Base-by-base conservation (phyloP, 768 basidiomycete genomes). In the Agrocybe pediades region DNA sequence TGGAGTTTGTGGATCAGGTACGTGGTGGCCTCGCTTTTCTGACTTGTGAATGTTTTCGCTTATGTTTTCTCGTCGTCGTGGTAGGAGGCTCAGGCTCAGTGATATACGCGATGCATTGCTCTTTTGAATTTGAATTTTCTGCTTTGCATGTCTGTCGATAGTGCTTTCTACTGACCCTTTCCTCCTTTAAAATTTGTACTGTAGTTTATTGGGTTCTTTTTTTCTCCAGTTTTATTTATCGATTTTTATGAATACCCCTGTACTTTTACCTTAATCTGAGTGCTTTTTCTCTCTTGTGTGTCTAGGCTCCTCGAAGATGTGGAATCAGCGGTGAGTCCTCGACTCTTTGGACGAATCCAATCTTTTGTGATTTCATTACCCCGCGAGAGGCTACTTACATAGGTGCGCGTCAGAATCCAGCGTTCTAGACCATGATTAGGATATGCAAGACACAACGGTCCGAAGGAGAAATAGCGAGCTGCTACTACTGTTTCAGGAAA, bases 1-100 rank as follows among this genome's bases (percentile, higher is more conserved):
- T 87, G 80, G 88, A 94, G 63, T 98, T 98, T 70, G 91, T 98
- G 23, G 96, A 98, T 65, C 88, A 90, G 80, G 88, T 84, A 42
- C 13, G 77, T 71, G 3, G n/a, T n/a, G n/a, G n/a, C 25, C 44
- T 40, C 21, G 17, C 11, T 41, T 11, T 46, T 21, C 9, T 17
- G 45, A 26, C 16, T 49, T 15, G 33, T 20, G 16, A 7, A 26
- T 29, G 24, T 53, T 24, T 20, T 25, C 21, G n/a, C n/a, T n/a
- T 36, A 17, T 27, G 21, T 33, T 9, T 16, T 24, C 41, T 26
- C 20, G 25, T 41, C 20, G 41, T 3, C 25, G 26, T 46, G 50
- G 43, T 44, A 70, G 68, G 68, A 71, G 62, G 67, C 69, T 13
- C 68, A 69, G 46, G 69, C 69, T 13, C 69, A 71, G 49, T 71